These are phyloP conservation scores for Populus euphratica DNA, from an alignment of 345 rosid species.

Conservation along the genomic window DNA sequence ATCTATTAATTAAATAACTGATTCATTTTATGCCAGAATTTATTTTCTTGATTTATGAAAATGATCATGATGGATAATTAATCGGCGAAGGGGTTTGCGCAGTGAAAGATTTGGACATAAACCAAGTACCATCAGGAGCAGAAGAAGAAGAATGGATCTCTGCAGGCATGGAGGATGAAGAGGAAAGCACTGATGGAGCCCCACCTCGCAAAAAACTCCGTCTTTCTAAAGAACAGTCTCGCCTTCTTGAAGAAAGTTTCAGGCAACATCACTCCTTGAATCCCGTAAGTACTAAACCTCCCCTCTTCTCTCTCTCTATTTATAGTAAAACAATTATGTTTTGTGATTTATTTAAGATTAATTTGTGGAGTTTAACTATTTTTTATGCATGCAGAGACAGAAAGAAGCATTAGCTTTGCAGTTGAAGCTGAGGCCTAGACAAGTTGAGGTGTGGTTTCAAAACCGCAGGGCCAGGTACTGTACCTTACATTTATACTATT, in stretches of 20 bases:
- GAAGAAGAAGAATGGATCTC: constrained; percentile 46
- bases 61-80: not conserved
- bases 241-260: constrained; percentile 95
- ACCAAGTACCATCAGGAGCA: constrained; percentile 49
- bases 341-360: not conserved
- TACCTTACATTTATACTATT: not conserved
- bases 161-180: constrained; percentile 45
- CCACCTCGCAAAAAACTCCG: constrained; percentile 93
- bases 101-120: constrained; percentile 65
- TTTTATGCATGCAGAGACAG: constrained; percentile 55
- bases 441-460: constrained; percentile 99
- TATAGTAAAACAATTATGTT: not conserved
- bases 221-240: constrained; percentile 83
- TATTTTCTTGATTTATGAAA: not conserved
- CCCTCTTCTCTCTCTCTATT: not conserved
- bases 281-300: constrained; percentile 8
- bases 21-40: not conserved
- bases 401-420: constrained; percentile 80
- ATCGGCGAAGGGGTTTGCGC: constrained; percentile 22
- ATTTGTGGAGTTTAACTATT: not conserved
- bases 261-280: constrained; percentile 80
- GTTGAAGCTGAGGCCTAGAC: constrained; percentile 80
- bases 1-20: not conserved
- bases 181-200: constrained; percentile 42
- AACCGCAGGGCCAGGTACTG: constrained; percentile 98